Evolutionary conservation across 352 stramenopile genomes (phyloP), one percentile per base, ranked within the genome.

Genomic region (Phytopythium ostracodes): DNA sequence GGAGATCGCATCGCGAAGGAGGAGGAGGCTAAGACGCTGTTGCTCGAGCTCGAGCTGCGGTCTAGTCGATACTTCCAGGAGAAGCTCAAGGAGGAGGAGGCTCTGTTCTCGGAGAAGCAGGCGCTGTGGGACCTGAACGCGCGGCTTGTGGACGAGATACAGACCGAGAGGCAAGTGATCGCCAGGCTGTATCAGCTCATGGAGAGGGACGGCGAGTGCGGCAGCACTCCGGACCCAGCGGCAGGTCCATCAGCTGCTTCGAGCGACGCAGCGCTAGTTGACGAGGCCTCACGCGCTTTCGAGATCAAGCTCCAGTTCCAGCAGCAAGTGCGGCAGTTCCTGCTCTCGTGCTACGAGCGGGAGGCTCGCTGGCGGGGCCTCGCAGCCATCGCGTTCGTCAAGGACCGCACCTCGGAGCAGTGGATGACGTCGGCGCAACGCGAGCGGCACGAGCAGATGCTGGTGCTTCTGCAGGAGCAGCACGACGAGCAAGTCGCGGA

Each of bases 391-490:
- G 62, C 77, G 20, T 59, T 90, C 15, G 68, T 88, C n/a, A 80
- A 84, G 14, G 79, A 88, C 66, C 75, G 61, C 24, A 72, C 72
- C 0, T 91, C 81, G 1, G 71, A 90, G 29, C 73, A 87, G 42
- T 93, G 84, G 84, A 87, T 93, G 73, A 88, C 79, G 1, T 60
- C 47, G 9, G 73, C 75, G 66, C 84, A 91, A 49, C 60, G 66
- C 18, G 76, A 75, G 18, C 79, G 82, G 2, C 81, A 89, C 22
- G 81, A 89, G 20, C 59, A 80, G 1, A 70, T 71, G 29, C 33
- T 89, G 24, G 56, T 68, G 22, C 31, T 81, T n/a, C 56, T 90
- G 2, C 68, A 85, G 43, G 64, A 68, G 15, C 72, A 88, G 56
- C 79, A 91, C 53, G 68, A 79, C 4, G 42, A 68, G n/a, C 61